phyloP scores from a whole-genome alignment of 306 rosid species.

The Delonix regia region DNA sequence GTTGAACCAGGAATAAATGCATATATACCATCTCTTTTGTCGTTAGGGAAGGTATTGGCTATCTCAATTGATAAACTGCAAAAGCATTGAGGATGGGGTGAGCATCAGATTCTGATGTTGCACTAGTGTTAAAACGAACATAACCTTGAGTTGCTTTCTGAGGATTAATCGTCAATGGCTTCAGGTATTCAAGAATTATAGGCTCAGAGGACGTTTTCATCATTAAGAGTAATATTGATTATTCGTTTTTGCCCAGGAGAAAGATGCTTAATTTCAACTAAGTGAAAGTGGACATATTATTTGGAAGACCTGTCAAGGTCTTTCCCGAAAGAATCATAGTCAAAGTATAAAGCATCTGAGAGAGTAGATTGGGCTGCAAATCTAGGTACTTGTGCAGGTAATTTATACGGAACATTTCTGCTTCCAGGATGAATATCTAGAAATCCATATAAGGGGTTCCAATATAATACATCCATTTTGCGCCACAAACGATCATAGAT shows the following conservation, averaged over 20 bases:
- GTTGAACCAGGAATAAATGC: not conserved
- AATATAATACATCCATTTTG: not conserved
- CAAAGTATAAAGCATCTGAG: not conserved
- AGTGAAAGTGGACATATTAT: constrained; percentile 39
- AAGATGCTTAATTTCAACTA: constrained; percentile 31
- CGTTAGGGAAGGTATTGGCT: not conserved
- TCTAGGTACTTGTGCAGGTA: not conserved
- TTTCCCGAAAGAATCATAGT: not conserved
- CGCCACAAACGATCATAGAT: not conserved
- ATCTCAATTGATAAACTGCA: not conserved
- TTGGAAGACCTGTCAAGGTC: not conserved
- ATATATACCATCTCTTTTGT: not conserved
- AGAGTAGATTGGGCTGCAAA: constrained; percentile 1
- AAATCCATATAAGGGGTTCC: not conserved
- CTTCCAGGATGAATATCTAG: not conserved
- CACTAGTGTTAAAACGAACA: not conserved
- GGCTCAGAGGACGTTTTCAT: not conserved
- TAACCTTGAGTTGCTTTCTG: not conserved
- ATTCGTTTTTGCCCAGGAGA: constrained; percentile 7
- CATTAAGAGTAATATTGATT: constrained; percentile 26
- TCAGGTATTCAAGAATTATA: constrained; percentile 35
- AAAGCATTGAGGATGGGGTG: constrained; percentile 22
- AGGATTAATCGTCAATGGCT: constrained; percentile 30
- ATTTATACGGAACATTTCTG: not conserved
- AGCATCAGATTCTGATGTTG: not conserved